Percentiles rank a stretch among this genome's conserved stretches.
Evolutionary conservation across 129 eudicot species (phyloP).

Genomic region (Ambrosia artemisiifolia): DNA sequence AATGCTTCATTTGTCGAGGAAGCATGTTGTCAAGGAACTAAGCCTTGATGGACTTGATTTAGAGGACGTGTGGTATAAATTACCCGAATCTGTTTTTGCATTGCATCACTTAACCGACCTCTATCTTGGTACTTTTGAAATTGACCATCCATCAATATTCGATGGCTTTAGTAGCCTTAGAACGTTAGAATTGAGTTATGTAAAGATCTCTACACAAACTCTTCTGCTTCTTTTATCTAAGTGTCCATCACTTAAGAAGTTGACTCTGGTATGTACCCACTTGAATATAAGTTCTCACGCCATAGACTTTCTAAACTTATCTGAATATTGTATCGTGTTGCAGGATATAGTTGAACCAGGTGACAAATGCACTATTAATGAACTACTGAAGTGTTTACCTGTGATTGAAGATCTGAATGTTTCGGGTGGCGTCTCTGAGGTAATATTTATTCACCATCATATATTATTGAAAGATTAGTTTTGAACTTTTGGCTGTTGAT

Average conservation of each 20-base stretch:
- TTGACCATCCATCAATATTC: background rate
- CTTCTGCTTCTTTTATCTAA: background rate
- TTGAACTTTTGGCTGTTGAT: background rate
- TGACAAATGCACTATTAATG: background rate
- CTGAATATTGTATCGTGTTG: background rate
- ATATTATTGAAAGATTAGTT: background rate
- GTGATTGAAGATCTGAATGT: too few relatives aligned
- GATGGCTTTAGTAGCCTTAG: constrained; percentile 1
- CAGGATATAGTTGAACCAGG: background rate
- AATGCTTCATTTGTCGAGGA: too few relatives aligned
- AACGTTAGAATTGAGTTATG: background rate
- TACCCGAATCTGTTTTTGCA: background rate
- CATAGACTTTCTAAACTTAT: background rate
- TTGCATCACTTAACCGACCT: constrained; percentile 9
- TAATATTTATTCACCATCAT: background rate
- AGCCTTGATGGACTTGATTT: background rate
- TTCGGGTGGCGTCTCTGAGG: too few relatives aligned
- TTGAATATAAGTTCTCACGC: background rate
- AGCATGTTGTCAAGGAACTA: background rate
- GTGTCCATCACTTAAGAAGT: background rate
- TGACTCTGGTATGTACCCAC: background rate
- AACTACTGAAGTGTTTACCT: too few relatives aligned
- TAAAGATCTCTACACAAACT: background rate
- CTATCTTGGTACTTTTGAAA: background rate
- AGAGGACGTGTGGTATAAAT: background rate